Percentiles rank a stretch among this genome's conserved stretches.
phyloP scores from a whole-genome alignment of 2,329 filamentous ascomycete species.

The Penicillium sp. region DNA sequence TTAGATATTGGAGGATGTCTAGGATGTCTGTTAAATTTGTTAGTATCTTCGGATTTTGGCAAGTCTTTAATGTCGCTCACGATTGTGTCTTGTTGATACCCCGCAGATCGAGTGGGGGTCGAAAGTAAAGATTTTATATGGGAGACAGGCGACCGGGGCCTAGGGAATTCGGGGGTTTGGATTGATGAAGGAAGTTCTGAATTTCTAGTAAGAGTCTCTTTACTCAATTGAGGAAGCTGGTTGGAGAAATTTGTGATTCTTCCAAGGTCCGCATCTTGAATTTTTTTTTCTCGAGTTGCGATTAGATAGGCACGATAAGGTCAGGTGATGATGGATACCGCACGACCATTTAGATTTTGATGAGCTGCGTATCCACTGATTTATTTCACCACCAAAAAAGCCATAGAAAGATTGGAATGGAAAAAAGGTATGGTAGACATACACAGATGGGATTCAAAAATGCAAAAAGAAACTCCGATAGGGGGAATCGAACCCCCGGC shows the following conservation, averaged over 20 bases:
- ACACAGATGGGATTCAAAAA: no score
- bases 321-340: not conserved
- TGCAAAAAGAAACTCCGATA: conserved; percentile 22
- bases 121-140: not conserved
- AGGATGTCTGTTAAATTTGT: not conserved
- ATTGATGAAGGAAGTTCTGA: not conserved
- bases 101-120: not conserved
- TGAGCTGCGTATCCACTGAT: not conserved
- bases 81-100: not conserved
- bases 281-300: not conserved
- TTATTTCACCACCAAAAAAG: not conserved
- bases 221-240: not conserved
- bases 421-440: no score
- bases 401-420: no score
- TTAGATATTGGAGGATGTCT: not conserved
- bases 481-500: conserved; percentile 32
- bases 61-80: not conserved
- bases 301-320: not conserved
- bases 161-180: not conserved
- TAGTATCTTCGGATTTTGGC: not conserved
- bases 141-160: not conserved
- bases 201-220: not conserved
- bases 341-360: not conserved
- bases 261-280: not conserved
- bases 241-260: not conserved